Evolutionary conservation across 441 rosid genomes (phyloP).

Genomic region (Codiaeum variegatum): DNA sequence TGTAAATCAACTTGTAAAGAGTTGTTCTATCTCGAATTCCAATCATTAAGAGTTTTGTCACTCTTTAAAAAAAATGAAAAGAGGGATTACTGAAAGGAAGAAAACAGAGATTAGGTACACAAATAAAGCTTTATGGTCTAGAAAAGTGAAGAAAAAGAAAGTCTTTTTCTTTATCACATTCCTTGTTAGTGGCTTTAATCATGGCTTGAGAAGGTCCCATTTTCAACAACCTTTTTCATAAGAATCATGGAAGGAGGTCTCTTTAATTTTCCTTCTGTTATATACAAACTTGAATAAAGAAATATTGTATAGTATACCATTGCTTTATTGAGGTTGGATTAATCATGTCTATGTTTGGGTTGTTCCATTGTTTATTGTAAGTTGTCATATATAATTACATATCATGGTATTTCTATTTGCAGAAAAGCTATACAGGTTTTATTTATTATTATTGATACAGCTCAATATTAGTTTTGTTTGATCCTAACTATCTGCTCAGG

Average conservation of each 20-base stretch:
- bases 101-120: constrained; percentile 11
- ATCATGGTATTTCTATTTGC: too few species aligned
- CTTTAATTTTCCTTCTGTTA: background rate
- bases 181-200: constrained; percentile 34
- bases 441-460: too few species aligned
- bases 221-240: constrained; percentile 20
- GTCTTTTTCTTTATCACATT: constrained; percentile 5
- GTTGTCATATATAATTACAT: too few species aligned
- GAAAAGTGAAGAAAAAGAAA: constrained; percentile 24
- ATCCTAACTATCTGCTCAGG: too few species aligned
- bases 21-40: too few species aligned
- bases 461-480: too few species aligned
- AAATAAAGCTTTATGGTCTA: constrained; percentile 30
- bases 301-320: background rate
- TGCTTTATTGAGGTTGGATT: background rate
- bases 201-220: constrained; percentile 31
- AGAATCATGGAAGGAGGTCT: constrained; percentile 15
- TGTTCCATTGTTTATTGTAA: too few species aligned
- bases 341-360: background rate
- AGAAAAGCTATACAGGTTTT: too few species aligned
- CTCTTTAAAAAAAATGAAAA: too few species aligned
- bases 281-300: background rate
- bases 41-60: too few species aligned
- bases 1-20: too few species aligned
- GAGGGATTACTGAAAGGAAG: background rate